phyloP scores from a whole-genome alignment of 2,329 filamentous ascomycete species.

The Ophiostoma novo-ulmi region DNA sequence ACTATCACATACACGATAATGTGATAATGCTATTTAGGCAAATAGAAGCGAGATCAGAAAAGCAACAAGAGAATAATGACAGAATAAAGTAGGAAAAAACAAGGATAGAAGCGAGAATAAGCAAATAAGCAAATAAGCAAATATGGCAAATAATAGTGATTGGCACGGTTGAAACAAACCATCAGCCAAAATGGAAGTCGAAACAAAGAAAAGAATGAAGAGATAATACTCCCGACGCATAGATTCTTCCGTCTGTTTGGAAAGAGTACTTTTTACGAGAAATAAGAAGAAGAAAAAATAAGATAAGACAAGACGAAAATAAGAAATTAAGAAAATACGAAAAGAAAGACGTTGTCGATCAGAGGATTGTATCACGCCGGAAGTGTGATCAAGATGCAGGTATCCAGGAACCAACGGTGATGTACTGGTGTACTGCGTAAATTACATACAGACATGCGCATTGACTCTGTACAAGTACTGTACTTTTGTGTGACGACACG shows the following conservation, averaged over 20 bases:
- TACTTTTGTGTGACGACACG: neutral
- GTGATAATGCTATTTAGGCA: too few relatives aligned
- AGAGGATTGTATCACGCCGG: neutral
- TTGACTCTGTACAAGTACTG: neutral
- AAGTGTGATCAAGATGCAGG: slow-evolving; percentile 8
- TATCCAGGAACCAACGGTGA: slow-evolving; percentile 4
- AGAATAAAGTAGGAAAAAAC: neutral
- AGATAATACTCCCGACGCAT: neutral
- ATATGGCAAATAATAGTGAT: neutral
- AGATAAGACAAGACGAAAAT: neutral
- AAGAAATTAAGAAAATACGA: neutral
- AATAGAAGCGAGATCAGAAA: too few relatives aligned
- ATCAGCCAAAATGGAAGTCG: neutral
- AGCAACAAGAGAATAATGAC: neutral
- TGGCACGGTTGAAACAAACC: neutral
- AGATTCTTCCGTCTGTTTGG: neutral
- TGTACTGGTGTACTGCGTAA: neutral
- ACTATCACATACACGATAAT: too few relatives aligned
- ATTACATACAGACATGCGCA: neutral
- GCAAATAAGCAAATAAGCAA: neutral
- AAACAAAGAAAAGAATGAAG: neutral
- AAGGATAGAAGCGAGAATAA: neutral
- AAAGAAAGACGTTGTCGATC: neutral
- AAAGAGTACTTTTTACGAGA: neutral
- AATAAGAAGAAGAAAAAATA: neutral